Evolutionary conservation across 768 basidiomycete genomes (phyloP), one percentile per base, ranked within the genome.

Genomic region (Lentinula aciculospora): DNA sequence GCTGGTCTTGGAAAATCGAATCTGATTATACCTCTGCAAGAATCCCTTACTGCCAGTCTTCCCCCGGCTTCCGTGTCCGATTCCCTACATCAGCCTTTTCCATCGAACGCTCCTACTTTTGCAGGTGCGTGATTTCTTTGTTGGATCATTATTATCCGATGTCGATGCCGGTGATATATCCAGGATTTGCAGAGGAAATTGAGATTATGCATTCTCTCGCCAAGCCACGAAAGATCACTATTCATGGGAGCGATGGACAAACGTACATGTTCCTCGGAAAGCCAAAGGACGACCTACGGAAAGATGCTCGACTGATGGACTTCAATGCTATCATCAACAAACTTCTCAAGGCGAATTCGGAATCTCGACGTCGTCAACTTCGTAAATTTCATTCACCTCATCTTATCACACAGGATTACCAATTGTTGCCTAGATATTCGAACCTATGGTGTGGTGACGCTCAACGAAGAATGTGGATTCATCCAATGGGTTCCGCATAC

Each of bases 401-500:
- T 28, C 28, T 10, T 23, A 2, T 5, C 8, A 29, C 47, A 9
- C 32, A 17, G 37, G 39, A 3, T 28, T 36, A 7, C 6, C 29
- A 37, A 9, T 47, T 37, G n/a, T 28, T 12, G 15, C 25, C 37
- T 60, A 95, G 96, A 89, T 67, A 93, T 99, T 58, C 85, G 96
- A 25, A 98, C 97, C 2, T 99, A 98, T 66, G 92, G 94, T n/a
- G 94, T 98, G n/a, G 88, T 97, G 27, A 92, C 95, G 4, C 78
- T 99, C 61, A 98, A 97, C 67, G 96, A 98, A 63, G 94, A 96
- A 62, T 98, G 95, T 65, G 97, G 97, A 0, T 84, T 98, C 49
- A 93, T 98, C 57, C 93, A 99, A 83, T 99, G 97, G 97, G 97
- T 99, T 3, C 91, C 89, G 0, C 89, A 98, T 68, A 97, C 95